Percentiles rank a stretch among this genome's conserved stretches.
Conservation (phyloP, 106 monocot species). For the Dioscorea dumetorum region DNA sequence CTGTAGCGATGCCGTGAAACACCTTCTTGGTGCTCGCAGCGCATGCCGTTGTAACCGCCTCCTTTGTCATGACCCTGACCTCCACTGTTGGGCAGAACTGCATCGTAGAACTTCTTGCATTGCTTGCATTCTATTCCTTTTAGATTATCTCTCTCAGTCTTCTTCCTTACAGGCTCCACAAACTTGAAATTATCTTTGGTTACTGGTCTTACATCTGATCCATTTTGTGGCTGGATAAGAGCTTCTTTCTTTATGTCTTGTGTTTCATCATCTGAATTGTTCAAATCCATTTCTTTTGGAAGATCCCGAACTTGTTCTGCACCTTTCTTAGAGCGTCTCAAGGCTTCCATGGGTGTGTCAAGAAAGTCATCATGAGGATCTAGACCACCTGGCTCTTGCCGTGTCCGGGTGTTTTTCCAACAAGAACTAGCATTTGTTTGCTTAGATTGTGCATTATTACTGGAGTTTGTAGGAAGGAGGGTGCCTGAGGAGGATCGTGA, state of each 20-base stretch:
- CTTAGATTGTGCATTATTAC: constrained; percentile 15
- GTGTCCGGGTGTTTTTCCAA: constrained; percentile 65
- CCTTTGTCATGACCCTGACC: neutral
- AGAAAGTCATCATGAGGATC: constrained; percentile 95
- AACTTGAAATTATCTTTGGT: constrained; percentile 49
- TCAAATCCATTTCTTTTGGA: constrained; percentile 44
- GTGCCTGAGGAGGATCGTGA: neutral
- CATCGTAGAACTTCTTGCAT: constrained; percentile 97
- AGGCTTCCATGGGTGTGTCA: constrained; percentile 60
- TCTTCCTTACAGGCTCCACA: constrained; percentile 85
- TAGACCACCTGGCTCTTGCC: constrained; percentile 32
- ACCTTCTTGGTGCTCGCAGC: constrained; percentile 90
- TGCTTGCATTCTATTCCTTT: constrained; percentile 91
- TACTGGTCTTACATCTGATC: constrained; percentile 21
- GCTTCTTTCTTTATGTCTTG: constrained; percentile 32
- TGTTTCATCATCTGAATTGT: constrained; percentile 52
- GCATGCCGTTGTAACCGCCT: constrained; percentile 2
- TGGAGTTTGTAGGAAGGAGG: constrained; percentile 6
- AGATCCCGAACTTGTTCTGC: constrained; percentile 28
- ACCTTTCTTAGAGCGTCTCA: constrained; percentile 31
- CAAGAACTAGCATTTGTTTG: constrained; percentile 14
- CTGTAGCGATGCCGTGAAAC: constrained; percentile 89
- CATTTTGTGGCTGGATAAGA: constrained; percentile 12
- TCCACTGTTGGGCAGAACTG: constrained; percentile 52
- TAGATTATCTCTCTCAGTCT: constrained; percentile 73